phyloP scores from a whole-genome alignment of 2,329 filamentous ascomycete genomes.

The Pseudogymnoascus sp. region DNA sequence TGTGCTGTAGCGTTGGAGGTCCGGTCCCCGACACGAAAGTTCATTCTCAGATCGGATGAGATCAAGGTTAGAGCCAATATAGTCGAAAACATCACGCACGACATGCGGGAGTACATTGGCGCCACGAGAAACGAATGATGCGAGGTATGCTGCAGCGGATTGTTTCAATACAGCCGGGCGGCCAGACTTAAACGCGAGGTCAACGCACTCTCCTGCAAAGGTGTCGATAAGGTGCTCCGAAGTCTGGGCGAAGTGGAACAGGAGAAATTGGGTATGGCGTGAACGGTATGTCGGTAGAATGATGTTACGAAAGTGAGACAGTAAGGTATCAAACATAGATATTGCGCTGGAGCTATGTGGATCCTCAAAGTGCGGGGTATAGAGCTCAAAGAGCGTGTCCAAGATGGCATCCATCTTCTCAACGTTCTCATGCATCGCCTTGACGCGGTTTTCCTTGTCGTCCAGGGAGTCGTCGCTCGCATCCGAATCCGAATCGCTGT shows the following conservation, averaged over 20 bases:
- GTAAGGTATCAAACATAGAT: conserved; percentile 66
- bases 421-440: conserved; percentile 70
- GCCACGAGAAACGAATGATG: conserved; percentile 87
- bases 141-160: conserved; percentile 82
- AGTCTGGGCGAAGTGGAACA: conserved; percentile 90
- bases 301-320: conserved; percentile 78
- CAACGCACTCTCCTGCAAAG: conserved; percentile 71
- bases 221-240: conserved; percentile 70
- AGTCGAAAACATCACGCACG: conserved; percentile 73
- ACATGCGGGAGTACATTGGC: conserved; percentile 68
- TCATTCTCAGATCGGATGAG: conserved; percentile 67
- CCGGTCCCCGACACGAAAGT: conserved; percentile 68
- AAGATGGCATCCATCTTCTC: conserved; percentile 88
- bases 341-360: conserved; percentile 62
- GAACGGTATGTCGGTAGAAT: conserved; percentile 88
- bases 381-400: conserved; percentile 79
- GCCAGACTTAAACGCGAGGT: conserved; percentile 55
- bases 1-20: conserved; percentile 59
- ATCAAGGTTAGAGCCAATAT: conserved; percentile 71
- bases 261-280: conserved; percentile 86
- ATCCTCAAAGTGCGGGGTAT: conserved; percentile 62
- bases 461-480: conserved; percentile 63
- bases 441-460: conserved; percentile 54
- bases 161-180: conserved; percentile 69
- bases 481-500: conserved; percentile 63